A percentile compares a stretch with the other conserved stretches of the same genome.
phyloP scores from a whole-genome alignment of 2,329 filamentous ascomycete genomes.

The Alternaria sp. region DNA sequence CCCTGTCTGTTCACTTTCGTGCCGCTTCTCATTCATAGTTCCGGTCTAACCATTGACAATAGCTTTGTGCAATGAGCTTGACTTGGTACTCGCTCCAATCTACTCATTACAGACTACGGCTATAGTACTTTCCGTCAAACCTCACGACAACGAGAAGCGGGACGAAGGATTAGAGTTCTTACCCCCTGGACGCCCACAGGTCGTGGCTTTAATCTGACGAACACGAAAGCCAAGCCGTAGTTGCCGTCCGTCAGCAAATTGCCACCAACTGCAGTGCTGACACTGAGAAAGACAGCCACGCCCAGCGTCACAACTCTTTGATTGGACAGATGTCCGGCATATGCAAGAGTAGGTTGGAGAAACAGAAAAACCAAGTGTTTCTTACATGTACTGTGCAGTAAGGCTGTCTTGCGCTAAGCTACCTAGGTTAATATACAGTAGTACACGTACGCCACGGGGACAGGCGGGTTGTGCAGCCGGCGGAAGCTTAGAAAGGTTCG shows the following conservation, averaged over 20 bases:
- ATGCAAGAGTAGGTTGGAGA: not conserved
- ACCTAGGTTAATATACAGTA: not conserved
- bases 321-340: not conserved
- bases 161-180: slow-evolving; percentile 3
- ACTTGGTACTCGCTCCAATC: not conserved
- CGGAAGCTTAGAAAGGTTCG: not conserved
- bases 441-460: not conserved
- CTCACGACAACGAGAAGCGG: not conserved
- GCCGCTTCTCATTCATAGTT: not conserved
- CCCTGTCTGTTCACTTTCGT: not conserved
- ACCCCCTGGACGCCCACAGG: slow-evolving; percentile 1
- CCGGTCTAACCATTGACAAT: not conserved
- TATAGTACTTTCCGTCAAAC: not conserved
- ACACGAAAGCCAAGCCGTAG: not conserved
- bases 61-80: not conserved
- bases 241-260: slow-evolving; percentile 3
- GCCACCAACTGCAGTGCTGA: not conserved
- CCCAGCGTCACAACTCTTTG: not conserved
- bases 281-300: not conserved
- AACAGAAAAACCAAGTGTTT: not conserved
- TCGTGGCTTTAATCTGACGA: slow-evolving; percentile 1
- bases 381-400: not conserved
- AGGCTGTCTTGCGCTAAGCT: not conserved
- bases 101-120: not conserved
- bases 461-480: not conserved